Base-by-base conservation (phyloP, 2,329 filamentous ascomycete species). In the Ascochyta koolunga region DNA sequence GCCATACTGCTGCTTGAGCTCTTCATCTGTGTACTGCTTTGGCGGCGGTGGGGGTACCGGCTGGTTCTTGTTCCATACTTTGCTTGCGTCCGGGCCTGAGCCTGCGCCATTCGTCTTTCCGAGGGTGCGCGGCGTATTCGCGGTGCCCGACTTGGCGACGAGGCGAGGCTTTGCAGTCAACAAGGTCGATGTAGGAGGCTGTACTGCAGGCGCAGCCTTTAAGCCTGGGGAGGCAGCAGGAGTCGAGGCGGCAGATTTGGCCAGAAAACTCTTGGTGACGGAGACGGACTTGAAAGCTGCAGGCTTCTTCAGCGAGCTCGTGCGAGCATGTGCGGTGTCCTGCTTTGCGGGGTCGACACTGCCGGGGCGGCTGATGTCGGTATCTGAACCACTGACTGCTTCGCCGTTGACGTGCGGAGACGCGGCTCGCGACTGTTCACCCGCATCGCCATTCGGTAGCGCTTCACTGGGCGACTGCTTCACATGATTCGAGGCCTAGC, bases 41-140 rank as follows among this genome's bases (percentile, higher is more conserved):
- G 89, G 87, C 56, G 91, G 89, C 6, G 88, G 86, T 6, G 83
- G 82, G 47, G 86, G 83, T 6, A 81, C 83, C 89, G 90, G 89
- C 79, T 88, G 83, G 72, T 95, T 96, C 77, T 92, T 93, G 78
- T 95, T 96, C 91, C 91, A 96, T 35, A 96, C 90, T 47, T 83
- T 88, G 73, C 80, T 89, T 25, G 84, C 82, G 72, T 93, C 89
- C 13, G 90, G 89, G 22, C 85, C 86, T 56, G 83, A 70, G 16
- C 82, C 80, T 29, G 82, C 67, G 59, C 87, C 86, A 45, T 83
- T 83, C 56, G 85, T 83, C 66, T 86, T 87, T 49, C 76, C 73
- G 50, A 81, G 73, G 21, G 79, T 62, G 54, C 83, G 83, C 32
- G 66, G 81, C 11, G 80, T 74, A 60, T 84, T 84, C 43, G 83